A percentile compares a stretch with the other conserved stretches of the same genome.
These are phyloP conservation scores for Tephrocybe sp. DNA, from an alignment of 768 basidiomycete genomes.

Conservation along the genomic window DNA sequence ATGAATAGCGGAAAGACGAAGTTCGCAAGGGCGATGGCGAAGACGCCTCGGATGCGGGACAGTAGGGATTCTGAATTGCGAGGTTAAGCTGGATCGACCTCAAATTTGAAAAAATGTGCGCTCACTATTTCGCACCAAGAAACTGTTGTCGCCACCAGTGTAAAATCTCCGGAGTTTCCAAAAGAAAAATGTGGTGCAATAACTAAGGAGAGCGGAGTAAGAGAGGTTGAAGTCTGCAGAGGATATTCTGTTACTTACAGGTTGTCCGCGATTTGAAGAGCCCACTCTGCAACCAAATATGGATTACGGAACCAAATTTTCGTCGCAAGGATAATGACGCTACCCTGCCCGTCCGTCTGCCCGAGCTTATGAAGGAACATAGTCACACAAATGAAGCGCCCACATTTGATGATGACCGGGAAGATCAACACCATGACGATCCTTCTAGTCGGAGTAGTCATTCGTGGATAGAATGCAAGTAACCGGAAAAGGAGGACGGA, in stretches of 20 bases:
- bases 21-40: slow-evolving; percentile 35
- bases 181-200: slow-evolving; percentile 26
- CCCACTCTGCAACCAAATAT: slow-evolving; percentile 29
- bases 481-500: slow-evolving; percentile 37
- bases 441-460: slow-evolving; percentile 12
- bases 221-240: not conserved
- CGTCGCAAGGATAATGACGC: not conserved
- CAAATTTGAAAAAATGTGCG: not conserved
- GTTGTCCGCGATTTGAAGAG: slow-evolving; percentile 33
- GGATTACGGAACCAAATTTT: slow-evolving; percentile 11
- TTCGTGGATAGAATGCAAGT: slow-evolving; percentile 32
- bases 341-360: not conserved
- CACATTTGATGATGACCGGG: slow-evolving; percentile 28
- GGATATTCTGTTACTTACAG: too few species aligned
- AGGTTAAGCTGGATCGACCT: too few species aligned
- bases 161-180: slow-evolving; percentile 12
- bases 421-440: slow-evolving; percentile 24
- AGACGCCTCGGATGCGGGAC: slow-evolving; percentile 28
- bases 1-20: slow-evolving; percentile 39
- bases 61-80: slow-evolving; percentile 17
- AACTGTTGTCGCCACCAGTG: slow-evolving; percentile 8
- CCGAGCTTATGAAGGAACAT: slow-evolving; percentile 7
- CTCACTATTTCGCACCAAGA: slow-evolving; percentile 7
- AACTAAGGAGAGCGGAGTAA: slow-evolving; percentile 12
- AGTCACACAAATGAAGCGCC: slow-evolving; percentile 24